A percentile compares a stretch with the other conserved stretches of the same genome.
Evolutionary conservation across 495 filamentous ascomycete genomes (phyloP).

Genomic region (Penicillium ucsense): DNA sequence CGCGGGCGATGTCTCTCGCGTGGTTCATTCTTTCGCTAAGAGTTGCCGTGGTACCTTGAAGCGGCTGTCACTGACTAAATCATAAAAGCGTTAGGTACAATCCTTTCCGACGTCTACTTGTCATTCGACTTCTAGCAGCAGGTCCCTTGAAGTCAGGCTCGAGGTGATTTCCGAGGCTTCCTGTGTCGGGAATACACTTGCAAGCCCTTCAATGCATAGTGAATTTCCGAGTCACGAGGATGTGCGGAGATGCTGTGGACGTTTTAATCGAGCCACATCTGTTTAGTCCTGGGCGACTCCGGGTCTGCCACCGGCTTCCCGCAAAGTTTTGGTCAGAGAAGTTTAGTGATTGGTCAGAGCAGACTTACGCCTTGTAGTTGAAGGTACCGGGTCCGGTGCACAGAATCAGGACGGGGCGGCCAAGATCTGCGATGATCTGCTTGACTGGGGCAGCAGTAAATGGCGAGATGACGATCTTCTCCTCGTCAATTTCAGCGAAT

Average conservation of each 20-base stretch:
- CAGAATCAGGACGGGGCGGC: slow-evolving; percentile 22
- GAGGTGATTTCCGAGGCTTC: slow-evolving; percentile 11
- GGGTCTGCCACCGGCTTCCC: slow-evolving; percentile 24
- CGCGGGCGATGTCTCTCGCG: no score
- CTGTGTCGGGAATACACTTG: slow-evolving; percentile 18
- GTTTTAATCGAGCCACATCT: slow-evolving; percentile 27
- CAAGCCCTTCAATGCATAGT: slow-evolving; percentile 16
- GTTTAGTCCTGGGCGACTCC: slow-evolving; percentile 28
- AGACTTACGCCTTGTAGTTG: slow-evolving; percentile 21
- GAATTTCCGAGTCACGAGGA: slow-evolving; percentile 20
- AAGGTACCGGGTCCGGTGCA: slow-evolving; percentile 17
- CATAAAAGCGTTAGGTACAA: no score
- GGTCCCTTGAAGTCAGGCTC: slow-evolving; percentile 11
- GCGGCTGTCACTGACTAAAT: no score
- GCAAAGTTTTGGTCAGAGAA: slow-evolving; percentile 14
- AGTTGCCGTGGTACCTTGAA: no score
- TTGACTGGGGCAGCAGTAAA: slow-evolving; percentile 24
- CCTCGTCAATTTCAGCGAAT: slow-evolving; percentile 29
- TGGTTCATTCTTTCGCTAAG: no score
- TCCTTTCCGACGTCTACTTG: no score
- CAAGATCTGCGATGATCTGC: slow-evolving; percentile 27
- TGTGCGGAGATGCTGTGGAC: slow-evolving; percentile 15
- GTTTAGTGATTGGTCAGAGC: slow-evolving; percentile 16
- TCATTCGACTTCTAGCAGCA: background rate
- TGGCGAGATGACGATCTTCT: slow-evolving; percentile 23